These are phyloP conservation scores for Didymella exigua DNA, from an alignment of 2,329 filamentous ascomycete genomes.

Conservation along the genomic window DNA sequence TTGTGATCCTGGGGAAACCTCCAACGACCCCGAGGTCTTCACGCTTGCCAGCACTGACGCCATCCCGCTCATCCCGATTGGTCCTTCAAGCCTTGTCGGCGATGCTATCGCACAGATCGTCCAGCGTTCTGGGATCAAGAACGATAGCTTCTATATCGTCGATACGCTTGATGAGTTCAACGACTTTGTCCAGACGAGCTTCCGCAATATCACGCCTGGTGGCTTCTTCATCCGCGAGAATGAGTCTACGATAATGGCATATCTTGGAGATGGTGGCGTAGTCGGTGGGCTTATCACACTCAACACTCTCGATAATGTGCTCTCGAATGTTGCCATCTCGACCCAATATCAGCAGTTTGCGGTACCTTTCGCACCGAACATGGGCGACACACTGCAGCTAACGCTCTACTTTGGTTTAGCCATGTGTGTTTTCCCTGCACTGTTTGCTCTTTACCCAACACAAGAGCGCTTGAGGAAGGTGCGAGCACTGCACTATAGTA, in stretches of 20 bases:
- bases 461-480: conserved; percentile 79
- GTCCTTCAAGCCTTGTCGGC: conserved; percentile 46
- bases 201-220: conserved; percentile 73
- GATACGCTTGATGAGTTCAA: conserved; percentile 72
- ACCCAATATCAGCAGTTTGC: conserved; percentile 78
- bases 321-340: conserved; percentile 71
- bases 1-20: conserved; percentile 50
- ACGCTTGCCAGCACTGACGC: conserved; percentile 32
- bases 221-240: conserved; percentile 76
- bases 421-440: conserved; percentile 78
- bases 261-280: conserved; percentile 68
- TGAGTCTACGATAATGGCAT: conserved; percentile 69
- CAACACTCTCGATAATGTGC: conserved; percentile 85
- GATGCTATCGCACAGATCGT: conserved; percentile 35
- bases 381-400: conserved; percentile 76
- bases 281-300: conserved; percentile 75
- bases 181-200: conserved; percentile 65
- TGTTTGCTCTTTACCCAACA: conserved; percentile 90
- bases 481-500: conserved; percentile 86
- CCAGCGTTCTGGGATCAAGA: conserved; percentile 30
- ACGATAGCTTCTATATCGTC: conserved; percentile 57
- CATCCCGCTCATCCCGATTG: conserved; percentile 47
- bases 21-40: conserved; percentile 40
- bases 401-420: conserved; percentile 82
- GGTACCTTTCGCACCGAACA: conserved; percentile 69